A percentile compares a stretch with the other conserved stretches of the same genome.
phyloP scores from a whole-genome alignment of 345 rosid species.

The Microcos paniculata region DNA sequence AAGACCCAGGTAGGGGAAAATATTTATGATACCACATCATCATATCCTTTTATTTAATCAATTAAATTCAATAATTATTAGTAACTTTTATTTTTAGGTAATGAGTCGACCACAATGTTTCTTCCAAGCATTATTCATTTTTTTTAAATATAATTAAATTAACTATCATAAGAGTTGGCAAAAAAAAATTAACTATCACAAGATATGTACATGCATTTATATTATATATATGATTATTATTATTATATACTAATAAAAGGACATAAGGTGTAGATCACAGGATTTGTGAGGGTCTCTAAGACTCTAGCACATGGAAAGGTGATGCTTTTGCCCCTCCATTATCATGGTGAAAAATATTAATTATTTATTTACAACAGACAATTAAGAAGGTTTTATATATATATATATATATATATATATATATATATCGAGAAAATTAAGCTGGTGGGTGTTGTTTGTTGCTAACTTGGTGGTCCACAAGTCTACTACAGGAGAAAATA shows the following conservation, averaged over 20 bases:
- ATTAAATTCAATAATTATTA: background rate
- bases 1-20: too few relatives aligned
- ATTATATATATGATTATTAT: too few relatives aligned
- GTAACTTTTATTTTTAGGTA: background rate
- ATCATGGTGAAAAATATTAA: background rate
- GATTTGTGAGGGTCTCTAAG: background rate
- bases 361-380: background rate
- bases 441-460: conserved; percentile 1
- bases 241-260: background rate
- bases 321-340: background rate
- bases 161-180: too few relatives aligned
- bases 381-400: too few relatives aligned
- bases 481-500: background rate
- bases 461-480: background rate
- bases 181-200: too few relatives aligned
- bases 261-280: background rate
- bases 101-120: background rate
- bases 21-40: too few relatives aligned
- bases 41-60: background rate
- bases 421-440: background rate
- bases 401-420: too few relatives aligned
- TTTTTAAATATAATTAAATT: too few relatives aligned
- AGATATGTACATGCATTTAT: too few relatives aligned
- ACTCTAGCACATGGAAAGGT: background rate
- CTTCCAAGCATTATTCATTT: background rate